Conservation (phyloP, 371 early-diverging fungal genomes). For the Nematocida sp. region DNA sequence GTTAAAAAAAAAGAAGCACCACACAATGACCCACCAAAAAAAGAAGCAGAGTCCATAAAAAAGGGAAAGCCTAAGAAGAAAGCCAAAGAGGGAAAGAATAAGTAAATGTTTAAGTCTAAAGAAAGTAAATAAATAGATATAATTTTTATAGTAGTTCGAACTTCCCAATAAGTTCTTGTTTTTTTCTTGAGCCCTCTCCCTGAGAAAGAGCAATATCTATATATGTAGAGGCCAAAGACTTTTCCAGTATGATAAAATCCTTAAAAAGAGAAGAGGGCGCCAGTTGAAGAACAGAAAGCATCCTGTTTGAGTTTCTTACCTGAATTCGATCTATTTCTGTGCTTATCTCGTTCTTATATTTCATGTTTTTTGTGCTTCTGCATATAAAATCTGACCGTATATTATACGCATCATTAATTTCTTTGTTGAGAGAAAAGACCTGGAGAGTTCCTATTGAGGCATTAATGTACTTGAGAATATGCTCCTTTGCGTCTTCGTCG, state of each 20-base stretch:
- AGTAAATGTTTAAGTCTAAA: neutral
- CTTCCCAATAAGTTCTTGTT: constrained; percentile 1
- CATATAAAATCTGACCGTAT: constrained; percentile 54
- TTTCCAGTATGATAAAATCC: constrained; percentile 35
- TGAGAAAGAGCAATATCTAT: neutral
- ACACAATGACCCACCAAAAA: neutral
- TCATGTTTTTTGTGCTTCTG: constrained; percentile 8
- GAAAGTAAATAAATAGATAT: neutral
- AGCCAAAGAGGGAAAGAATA: neutral
- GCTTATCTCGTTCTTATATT: constrained; percentile 2
- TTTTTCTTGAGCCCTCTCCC: constrained; percentile 5
- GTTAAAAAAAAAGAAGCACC: neutral
- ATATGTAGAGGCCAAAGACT: neutral
- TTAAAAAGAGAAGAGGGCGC: constrained; percentile 34
- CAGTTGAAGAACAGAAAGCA: constrained; percentile 25
- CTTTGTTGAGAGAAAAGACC: constrained; percentile 35
- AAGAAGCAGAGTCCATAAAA: too few relatives aligned
- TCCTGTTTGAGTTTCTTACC: constrained; percentile 17
- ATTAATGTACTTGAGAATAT: constrained; percentile 55
- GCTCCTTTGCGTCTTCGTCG: constrained; percentile 49
- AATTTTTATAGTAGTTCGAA: constrained; percentile 5
- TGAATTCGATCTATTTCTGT: constrained; percentile 31
- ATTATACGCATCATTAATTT: constrained; percentile 57
- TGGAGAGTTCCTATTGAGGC: constrained; percentile 36
- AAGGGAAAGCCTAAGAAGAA: neutral